phyloP scores from a whole-genome alignment of 306 rosid genomes.

The Lagenaria siceraria region DNA sequence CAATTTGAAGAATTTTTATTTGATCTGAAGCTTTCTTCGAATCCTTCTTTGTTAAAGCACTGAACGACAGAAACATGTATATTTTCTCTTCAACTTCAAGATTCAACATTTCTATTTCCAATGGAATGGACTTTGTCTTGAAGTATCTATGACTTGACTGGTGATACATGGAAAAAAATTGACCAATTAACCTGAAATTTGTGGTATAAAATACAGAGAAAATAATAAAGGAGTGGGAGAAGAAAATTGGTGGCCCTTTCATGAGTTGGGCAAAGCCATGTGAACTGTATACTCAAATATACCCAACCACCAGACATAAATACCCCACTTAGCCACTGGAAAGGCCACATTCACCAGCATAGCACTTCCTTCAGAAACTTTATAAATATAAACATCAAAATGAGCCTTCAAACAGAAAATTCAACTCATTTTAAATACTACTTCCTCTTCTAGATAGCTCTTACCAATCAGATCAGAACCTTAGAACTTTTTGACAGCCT shows the following conservation, averaged over 20 bases:
- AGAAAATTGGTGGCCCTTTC: neutral
- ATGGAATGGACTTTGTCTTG: neutral
- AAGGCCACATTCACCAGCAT: neutral
- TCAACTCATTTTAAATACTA: neutral
- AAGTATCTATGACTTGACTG: neutral
- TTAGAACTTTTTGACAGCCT: neutral
- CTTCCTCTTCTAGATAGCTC: neutral
- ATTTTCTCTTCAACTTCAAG: neutral
- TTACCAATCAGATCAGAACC: neutral
- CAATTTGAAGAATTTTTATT: neutral
- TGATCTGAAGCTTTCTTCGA: neutral
- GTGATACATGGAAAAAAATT: neutral
- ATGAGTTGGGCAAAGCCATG: neutral
- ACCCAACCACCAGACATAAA: neutral
- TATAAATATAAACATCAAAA: neutral
- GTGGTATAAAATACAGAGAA: neutral
- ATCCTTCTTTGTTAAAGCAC: neutral
- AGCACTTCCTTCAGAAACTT: neutral
- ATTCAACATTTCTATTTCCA: neutral
- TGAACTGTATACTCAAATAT: neutral
- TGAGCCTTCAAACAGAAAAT: constrained; percentile 1
- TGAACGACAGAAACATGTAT: neutral
- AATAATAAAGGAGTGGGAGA: neutral
- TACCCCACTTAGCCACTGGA: neutral
- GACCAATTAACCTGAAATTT: neutral